These are phyloP conservation scores for Phyllachora maydis DNA, from an alignment of 2,329 filamentous ascomycete species.

Conservation along the genomic window DNA sequence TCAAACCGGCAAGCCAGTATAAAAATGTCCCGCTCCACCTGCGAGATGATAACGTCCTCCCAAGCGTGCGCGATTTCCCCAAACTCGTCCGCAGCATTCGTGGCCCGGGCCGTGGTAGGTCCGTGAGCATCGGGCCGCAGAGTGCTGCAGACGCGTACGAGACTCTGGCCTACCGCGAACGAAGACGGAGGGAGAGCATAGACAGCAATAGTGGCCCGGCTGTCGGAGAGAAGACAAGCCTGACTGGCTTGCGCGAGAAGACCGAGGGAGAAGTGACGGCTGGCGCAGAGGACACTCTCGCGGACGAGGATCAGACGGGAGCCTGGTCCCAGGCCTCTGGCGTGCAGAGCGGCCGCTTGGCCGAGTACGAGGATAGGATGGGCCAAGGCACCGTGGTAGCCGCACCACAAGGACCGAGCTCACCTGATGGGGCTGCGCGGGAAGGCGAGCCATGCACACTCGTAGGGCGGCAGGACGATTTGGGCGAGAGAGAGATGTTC, in stretches of 20 bases:
- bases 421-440: conserved; percentile 10
- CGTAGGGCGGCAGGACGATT: conserved; percentile 20
- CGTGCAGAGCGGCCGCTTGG: conserved; percentile 25
- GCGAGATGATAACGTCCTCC: conserved; percentile 65
- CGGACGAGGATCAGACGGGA: conserved; percentile 12
- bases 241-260: conserved; percentile 17
- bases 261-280: conserved; percentile 6
- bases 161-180: conserved; percentile 73
- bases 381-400: conserved; percentile 35
- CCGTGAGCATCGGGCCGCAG: conserved; percentile 81
- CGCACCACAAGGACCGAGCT: too few species aligned
- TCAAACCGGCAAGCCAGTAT: conserved; percentile 78
- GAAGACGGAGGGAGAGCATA: conserved; percentile 31
- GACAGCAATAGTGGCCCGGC: conserved; percentile 21
- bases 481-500: conserved; percentile 64
- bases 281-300: conserved; percentile 5
- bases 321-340: conserved; percentile 19
- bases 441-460: conserved; percentile 15
- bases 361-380: conserved; percentile 45
- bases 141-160: conserved; percentile 95
- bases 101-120: conserved; percentile 54
- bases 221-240: conserved; percentile 20
- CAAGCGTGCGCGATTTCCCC: conserved; percentile 72
- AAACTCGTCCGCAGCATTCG: conserved; percentile 64
- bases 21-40: conserved; percentile 62